A percentile compares a stretch with the other conserved stretches of the same genome.
Conservation (phyloP, 345 rosid species). For the Erodium maritimum region DNA sequence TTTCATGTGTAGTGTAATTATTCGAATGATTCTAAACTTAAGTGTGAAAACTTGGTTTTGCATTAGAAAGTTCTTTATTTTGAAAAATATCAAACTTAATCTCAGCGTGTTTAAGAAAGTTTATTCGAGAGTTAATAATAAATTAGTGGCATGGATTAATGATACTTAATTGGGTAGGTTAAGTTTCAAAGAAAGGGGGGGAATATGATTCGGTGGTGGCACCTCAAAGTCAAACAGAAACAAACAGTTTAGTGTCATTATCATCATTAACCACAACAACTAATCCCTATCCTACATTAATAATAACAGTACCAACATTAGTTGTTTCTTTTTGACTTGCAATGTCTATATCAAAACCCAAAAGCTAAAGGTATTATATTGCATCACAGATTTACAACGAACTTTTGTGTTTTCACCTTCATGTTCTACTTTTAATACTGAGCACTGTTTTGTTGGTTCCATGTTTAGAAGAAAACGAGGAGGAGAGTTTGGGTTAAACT, state of each 20-base stretch:
- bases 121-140: no score
- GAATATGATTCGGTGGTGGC: background rate
- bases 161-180: background rate
- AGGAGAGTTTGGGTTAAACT: no score
- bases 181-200: background rate
- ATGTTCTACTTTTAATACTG: no score
- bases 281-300: background rate
- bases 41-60: no score
- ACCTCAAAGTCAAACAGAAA: background rate
- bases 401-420: no score
- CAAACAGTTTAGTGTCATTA: background rate
- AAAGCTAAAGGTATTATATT: background rate
- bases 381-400: background rate
- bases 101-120: no score
- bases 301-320: background rate
- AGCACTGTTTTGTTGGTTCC: no score
- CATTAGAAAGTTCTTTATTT: no score
- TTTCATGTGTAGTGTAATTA: no score
- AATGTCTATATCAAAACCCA: background rate
- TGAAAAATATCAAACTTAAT: no score
- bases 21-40: no score
- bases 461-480: no score
- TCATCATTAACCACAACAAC: background rate
- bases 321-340: background rate
- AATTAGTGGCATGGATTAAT: background rate